These are phyloP conservation scores for Alternaria incomplexa DNA, from an alignment of 2,329 filamentous ascomycete genomes.

Conservation along the genomic window DNA sequence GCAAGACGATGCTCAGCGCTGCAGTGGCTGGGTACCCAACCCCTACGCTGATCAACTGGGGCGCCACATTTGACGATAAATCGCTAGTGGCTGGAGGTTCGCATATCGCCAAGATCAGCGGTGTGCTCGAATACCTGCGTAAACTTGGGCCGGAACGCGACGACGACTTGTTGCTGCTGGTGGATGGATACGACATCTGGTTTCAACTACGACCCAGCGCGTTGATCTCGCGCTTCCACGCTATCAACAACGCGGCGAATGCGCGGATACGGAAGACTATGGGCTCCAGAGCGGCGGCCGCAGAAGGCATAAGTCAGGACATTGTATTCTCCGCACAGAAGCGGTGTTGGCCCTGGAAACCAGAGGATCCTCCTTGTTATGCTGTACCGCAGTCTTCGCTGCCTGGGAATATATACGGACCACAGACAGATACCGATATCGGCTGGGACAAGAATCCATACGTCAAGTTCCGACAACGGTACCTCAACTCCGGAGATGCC, in stretches of 20 bases:
- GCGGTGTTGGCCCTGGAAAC: neutral
- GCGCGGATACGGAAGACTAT: neutral
- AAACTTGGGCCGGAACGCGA: neutral
- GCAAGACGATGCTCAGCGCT: constrained; percentile 1
- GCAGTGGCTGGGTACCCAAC: neutral
- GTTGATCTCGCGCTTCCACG: neutral
- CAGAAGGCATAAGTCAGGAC: neutral
- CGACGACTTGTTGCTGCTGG: neutral
- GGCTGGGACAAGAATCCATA: neutral
- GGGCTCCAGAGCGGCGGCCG: neutral
- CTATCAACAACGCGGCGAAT: neutral
- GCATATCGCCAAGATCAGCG: constrained; percentile 1
- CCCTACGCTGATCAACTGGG: constrained; percentile 4
- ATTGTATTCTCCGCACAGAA: constrained; percentile 3
- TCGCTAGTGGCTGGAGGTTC: neutral
- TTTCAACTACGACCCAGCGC: neutral
- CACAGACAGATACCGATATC: neutral
- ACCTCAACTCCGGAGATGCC: constrained; percentile 1
- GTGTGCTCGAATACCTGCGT: neutral
- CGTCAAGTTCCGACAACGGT: neutral
- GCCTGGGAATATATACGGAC: neutral
- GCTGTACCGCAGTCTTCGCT: neutral
- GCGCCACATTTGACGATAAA: neutral
- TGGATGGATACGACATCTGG: constrained; percentile 5
- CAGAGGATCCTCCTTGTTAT: neutral